Conservation (phyloP, 2,329 filamentous ascomycete genomes). For the Colletotrichum zoysiae region DNA sequence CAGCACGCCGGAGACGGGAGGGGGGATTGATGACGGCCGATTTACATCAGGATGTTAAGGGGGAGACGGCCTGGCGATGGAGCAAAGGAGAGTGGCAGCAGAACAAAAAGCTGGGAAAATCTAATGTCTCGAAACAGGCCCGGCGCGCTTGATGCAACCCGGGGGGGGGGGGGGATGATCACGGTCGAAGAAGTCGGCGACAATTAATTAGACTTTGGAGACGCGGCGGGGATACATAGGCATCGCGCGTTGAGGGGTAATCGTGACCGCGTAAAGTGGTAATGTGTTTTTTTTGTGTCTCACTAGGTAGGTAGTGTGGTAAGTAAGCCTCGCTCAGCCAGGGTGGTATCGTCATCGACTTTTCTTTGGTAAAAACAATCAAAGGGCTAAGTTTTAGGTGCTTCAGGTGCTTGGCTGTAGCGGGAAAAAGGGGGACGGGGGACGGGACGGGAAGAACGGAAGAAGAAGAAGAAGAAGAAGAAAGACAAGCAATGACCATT, state of each 20-base stretch:
- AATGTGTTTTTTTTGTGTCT: too few relatives aligned
- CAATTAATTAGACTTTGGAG: not conserved
- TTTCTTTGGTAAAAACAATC: not conserved
- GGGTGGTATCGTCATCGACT: not conserved
- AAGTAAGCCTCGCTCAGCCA: too few relatives aligned
- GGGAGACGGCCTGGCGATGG: not conserved
- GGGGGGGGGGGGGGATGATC: not conserved
- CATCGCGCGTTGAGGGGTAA: constrained; percentile 30
- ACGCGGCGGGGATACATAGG: not conserved
- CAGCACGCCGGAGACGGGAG: constrained; percentile 7
- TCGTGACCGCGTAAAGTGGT: constrained; percentile 34
- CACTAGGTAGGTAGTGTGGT: not conserved
- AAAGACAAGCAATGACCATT: not conserved
- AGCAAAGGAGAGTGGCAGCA: too few relatives aligned
- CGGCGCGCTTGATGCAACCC: not conserved
- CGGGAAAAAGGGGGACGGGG: too few relatives aligned
- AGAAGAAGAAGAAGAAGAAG: not conserved
- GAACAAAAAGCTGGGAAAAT: too few relatives aligned
- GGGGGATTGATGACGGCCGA: constrained; percentile 14
- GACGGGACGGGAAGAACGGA: not conserved
- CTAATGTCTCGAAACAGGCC: not conserved
- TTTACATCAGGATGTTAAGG: not conserved
- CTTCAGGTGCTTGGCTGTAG: not conserved
- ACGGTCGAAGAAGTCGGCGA: not conserved
- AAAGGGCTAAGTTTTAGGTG: constrained; percentile 1